A percentile compares a stretch with the other conserved stretches of the same genome.
Conservation (phyloP, 2,329 filamentous ascomycete species). For the Hyphodiscus sp. region DNA sequence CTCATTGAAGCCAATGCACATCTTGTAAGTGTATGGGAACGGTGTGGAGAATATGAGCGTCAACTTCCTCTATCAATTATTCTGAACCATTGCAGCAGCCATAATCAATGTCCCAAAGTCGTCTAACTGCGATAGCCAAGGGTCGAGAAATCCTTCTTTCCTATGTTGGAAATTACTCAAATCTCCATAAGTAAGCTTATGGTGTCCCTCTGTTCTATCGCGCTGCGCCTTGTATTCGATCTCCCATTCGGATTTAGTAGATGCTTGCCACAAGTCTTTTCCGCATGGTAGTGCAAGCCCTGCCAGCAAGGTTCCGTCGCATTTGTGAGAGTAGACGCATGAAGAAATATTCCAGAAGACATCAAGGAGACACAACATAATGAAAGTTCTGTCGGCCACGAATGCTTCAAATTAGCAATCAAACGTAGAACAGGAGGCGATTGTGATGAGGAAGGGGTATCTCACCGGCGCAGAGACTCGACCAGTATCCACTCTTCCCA, state of each 20-base stretch:
- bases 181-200: constrained; percentile 11
- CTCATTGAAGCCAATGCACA: no score
- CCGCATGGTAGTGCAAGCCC: constrained; percentile 9
- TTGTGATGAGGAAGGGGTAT: neutral
- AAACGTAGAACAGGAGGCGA: no score
- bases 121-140: constrained; percentile 12
- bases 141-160: constrained; percentile 7
- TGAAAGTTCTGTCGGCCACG: constrained; percentile 7
- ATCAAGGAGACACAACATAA: constrained; percentile 10
- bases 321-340: neutral
- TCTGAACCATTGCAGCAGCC: constrained; percentile 3
- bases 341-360: constrained; percentile 10
- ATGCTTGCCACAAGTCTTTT: constrained; percentile 11
- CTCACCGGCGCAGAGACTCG: constrained; percentile 16
- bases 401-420: no score
- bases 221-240: constrained; percentile 1
- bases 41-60: no score
- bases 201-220: neutral
- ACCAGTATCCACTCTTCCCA: constrained; percentile 14
- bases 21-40: no score
- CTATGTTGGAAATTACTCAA: constrained; percentile 5
- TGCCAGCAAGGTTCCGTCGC: constrained; percentile 5
- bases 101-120: constrained; percentile 15
- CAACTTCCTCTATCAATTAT: no score
- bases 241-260: constrained; percentile 10